Evolutionary conservation across 371 early-diverging fungal species (phyloP), one percentile per base, ranked within the genome.

Genomic region (Funneliformis caledonium): DNA sequence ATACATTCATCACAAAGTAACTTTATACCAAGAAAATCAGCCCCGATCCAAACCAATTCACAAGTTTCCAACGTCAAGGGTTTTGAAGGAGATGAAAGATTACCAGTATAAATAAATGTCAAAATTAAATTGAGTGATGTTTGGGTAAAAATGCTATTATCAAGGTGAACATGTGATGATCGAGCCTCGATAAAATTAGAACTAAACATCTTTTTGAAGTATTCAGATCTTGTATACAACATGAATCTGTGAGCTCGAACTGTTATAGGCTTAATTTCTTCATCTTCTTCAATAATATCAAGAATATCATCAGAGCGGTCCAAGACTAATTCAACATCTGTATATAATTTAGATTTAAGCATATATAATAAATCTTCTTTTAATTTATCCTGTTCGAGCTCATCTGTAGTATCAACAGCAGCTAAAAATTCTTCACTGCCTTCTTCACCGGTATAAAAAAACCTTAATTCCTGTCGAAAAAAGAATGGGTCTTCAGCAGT

Each of bases 281-380:
- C 47, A 14, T 76, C 64, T 31, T 64, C 76, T 22, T 43, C 16
- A n/a, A 78, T 43, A 26, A 72, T 72, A 19, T 80, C 80, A 26
- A 72, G 37, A 47, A 11, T 37, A 70, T 80, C 80, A 2, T 80
- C 72, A 31, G 59, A 31, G 10, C n/a, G 16, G 3, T 37, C 52
- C 43, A 80, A 50, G 52, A 72, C 26, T 43, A 80, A 72, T 50
- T 80, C 80, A 72, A 80, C 61, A 47, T 80, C 72, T 5, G 80
- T 80, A 22, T 80, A 80, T 11, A 80, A 61, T 80, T 80, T 80
- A 56, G 80, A 80, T 48, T 80, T 80, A 22, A 59, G 43, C 80
- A 80, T 80, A 59, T 80, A 80, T 52, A 80, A 37, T 80, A 80
- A 80, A 61, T 80, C 80, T 37, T 80, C 80, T 60, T 80, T 80